A percentile compares a stretch with the other conserved stretches of the same genome.
Evolutionary conservation across 139 green algal species (phyloP).

Genomic region (Astrephomene gubernaculifera): DNA sequence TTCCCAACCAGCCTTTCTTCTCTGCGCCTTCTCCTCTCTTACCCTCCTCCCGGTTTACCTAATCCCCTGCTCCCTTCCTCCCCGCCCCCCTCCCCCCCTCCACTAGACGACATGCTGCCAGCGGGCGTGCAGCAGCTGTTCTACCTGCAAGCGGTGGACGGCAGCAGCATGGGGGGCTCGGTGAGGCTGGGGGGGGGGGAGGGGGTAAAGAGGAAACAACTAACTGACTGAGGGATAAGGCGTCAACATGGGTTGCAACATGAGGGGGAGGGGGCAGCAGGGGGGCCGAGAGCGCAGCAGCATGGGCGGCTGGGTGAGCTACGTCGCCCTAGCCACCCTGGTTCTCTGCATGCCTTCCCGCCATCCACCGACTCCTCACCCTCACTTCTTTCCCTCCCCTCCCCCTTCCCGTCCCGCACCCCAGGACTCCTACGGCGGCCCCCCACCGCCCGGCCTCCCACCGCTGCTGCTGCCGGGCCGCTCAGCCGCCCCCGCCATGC

Average conservation of each 20-base stretch:
- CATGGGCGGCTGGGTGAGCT: neutral
- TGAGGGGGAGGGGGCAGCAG: neutral
- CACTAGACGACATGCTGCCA: neutral
- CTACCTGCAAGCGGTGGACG: conserved; percentile 16
- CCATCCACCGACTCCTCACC: neutral
- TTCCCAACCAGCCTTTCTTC: neutral
- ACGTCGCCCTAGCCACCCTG: neutral
- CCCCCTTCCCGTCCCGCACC: neutral
- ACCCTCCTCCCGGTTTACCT: neutral
- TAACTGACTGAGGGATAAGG: neutral
- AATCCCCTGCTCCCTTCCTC: neutral
- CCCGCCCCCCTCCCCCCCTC: neutral
- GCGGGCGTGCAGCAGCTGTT: neutral
- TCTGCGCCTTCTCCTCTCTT: neutral
- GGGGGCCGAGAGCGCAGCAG: neutral
- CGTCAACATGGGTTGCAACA: too few species aligned
- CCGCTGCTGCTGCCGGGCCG: neutral
- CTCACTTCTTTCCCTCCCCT: neutral
- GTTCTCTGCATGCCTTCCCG: neutral
- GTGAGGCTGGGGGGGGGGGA: neutral
- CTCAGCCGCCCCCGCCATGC: conserved; percentile 2
- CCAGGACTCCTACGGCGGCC: neutral
- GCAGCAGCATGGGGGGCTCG: neutral
- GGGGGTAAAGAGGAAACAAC: neutral
- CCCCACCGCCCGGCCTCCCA: too few species aligned